phyloP scores from a whole-genome alignment of 2,329 filamentous ascomycete genomes.

The Fusarium globosum region DNA sequence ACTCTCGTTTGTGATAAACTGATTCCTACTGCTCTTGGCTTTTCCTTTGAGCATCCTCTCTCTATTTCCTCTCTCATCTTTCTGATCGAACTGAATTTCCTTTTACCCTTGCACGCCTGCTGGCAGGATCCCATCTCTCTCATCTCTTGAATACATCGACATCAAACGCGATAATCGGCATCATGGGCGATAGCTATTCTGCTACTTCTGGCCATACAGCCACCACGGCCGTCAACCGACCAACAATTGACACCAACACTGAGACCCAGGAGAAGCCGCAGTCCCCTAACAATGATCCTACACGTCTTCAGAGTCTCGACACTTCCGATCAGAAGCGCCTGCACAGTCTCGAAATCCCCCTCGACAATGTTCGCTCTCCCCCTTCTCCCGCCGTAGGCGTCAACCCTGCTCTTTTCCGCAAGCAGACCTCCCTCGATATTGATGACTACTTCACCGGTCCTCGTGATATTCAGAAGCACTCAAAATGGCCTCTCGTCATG shows the following conservation, averaged over 20 bases:
- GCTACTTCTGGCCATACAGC: constrained; percentile 26
- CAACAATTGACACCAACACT: constrained; percentile 30
- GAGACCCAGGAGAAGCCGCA: constrained; percentile 7
- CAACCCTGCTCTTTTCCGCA: constrained; percentile 47
- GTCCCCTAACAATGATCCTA: constrained; percentile 5
- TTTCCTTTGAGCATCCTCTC: constrained; percentile 12
- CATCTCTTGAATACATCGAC: not conserved
- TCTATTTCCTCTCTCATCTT: not conserved
- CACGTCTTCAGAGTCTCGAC: constrained; percentile 27
- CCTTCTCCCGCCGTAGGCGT: constrained; percentile 44
- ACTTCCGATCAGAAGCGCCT: constrained; percentile 34
- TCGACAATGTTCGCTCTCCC: constrained; percentile 48
- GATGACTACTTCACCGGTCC: constrained; percentile 75
- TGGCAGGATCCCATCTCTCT: constrained; percentile 36
- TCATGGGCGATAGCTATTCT: constrained; percentile 41
- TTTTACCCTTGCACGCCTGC: constrained; percentile 29
- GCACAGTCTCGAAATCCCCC: constrained; percentile 44
- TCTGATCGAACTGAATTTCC: not conserved
- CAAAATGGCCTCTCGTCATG: constrained; percentile 80
- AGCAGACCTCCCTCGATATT: constrained; percentile 57
- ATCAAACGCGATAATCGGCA: constrained; percentile 14
- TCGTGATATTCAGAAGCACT: constrained; percentile 76
- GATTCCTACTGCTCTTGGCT: constrained; percentile 3
- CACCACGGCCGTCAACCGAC: constrained; percentile 28
- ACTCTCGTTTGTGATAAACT: constrained; percentile 25